phyloP scores from a whole-genome alignment of 768 basidiomycete species.

The Amanita pseudoporphyria region DNA sequence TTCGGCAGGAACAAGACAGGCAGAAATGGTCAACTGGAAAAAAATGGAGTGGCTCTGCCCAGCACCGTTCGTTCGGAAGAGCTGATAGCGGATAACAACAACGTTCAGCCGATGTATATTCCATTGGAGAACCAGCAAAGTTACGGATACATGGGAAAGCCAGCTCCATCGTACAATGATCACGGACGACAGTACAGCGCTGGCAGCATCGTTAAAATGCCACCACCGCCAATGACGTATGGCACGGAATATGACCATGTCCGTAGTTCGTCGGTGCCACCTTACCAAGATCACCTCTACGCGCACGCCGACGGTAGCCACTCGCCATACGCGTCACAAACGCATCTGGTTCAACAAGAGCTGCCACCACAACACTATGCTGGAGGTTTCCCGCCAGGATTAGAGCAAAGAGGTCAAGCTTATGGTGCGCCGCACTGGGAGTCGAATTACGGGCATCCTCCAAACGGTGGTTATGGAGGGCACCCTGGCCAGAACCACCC shows the following conservation, averaged over 20 bases:
- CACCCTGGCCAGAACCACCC: background rate
- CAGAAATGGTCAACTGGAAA: slow-evolving; percentile 12
- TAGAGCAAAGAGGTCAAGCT: background rate
- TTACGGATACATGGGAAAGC: background rate
- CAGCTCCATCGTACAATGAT: background rate
- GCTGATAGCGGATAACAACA: background rate
- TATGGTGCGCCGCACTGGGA: background rate
- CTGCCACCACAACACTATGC: background rate
- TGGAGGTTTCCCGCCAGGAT: slow-evolving; percentile 3
- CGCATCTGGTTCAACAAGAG: background rate
- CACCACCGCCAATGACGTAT: background rate
- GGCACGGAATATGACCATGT: slow-evolving; percentile 1
- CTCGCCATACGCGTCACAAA: background rate
- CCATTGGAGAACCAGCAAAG: slow-evolving; percentile 2
- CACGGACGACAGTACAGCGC: background rate
- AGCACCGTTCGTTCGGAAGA: background rate
- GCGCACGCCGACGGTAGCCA: background rate
- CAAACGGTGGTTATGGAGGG: background rate
- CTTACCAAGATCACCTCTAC: background rate
- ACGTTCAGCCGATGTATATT: background rate
- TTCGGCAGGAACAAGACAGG: slow-evolving; percentile 3
- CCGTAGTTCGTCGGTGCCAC: background rate
- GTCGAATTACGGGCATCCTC: background rate
- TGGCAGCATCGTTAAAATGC: background rate
- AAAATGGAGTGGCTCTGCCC: slow-evolving; percentile 14